Conservation (phyloP, 2,329 filamentous ascomycete species). For the Aspergillus flavus region DNA sequence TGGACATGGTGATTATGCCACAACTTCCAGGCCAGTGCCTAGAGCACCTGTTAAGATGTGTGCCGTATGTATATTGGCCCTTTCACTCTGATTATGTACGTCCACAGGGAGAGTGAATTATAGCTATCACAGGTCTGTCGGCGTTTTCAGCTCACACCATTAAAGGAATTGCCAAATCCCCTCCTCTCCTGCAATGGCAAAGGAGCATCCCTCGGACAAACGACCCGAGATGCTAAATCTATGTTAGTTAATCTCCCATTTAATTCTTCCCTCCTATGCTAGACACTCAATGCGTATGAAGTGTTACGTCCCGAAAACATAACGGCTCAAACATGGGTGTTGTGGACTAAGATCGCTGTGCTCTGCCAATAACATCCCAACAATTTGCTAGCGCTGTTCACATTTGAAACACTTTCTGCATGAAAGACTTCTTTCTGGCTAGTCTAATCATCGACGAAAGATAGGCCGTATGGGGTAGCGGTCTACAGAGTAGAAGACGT, state of each 20-base stretch:
- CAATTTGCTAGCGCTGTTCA: not conserved
- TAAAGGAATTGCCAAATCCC: not conserved
- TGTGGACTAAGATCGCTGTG: not conserved
- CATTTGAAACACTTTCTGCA: not conserved
- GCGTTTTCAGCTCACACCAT: too few species aligned
- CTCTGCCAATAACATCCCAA: not conserved
- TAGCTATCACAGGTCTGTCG: too few species aligned
- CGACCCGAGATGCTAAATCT: not conserved
- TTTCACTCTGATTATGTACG: fast-evolving
- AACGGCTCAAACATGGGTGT: not conserved
- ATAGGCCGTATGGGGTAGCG: not conserved
- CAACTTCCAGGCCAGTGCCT: too few species aligned
- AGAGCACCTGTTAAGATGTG: too few species aligned
- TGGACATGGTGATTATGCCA: too few species aligned
- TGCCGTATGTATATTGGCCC: too few species aligned
- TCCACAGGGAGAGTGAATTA: too few species aligned
- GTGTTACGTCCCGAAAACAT: not conserved
- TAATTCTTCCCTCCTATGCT: not conserved
- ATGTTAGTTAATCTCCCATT: not conserved
- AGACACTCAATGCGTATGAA: not conserved
- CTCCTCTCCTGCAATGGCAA: not conserved
- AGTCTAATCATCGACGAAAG: not conserved
- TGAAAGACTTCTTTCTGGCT: not conserved
- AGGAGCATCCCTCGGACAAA: not conserved
- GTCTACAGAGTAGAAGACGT: not conserved